These are phyloP conservation scores for Sophora flavescens DNA, from an alignment of 306 rosid species.

Conservation along the genomic window DNA sequence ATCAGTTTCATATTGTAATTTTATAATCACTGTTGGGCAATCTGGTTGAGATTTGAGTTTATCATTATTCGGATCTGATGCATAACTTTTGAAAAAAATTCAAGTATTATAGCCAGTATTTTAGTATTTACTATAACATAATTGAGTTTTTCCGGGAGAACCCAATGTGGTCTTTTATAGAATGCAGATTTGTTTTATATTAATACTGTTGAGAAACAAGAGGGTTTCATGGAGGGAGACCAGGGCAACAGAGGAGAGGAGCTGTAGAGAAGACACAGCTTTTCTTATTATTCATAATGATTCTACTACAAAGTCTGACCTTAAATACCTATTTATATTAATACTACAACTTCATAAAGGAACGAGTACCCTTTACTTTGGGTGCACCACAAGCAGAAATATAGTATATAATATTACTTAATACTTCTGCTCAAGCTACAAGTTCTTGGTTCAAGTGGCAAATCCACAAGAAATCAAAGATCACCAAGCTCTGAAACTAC, in stretches of 20 bases:
- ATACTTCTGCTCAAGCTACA: neutral
- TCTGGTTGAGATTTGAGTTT: constrained; percentile 12
- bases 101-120: neutral
- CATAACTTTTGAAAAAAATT: neutral
- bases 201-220: neutral
- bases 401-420: neutral
- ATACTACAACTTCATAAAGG: neutral
- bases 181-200: neutral
- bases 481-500: neutral
- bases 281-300: constrained; percentile 2
- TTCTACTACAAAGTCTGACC: neutral
- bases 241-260: neutral
- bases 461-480: neutral
- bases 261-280: neutral
- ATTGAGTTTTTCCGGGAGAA: constrained; percentile 9
- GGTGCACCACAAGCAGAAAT: neutral
- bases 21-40: neutral
- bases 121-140: neutral
- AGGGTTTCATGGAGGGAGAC: neutral
- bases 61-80: neutral
- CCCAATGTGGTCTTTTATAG: neutral
- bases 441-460: neutral
- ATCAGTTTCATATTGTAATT: constrained; percentile 10
- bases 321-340: neutral
- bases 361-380: neutral